These are phyloP conservation scores for Plasmodium gallinaceum DNA, from an alignment of 169 alveolate genomes.

Conservation along the genomic window DNA sequence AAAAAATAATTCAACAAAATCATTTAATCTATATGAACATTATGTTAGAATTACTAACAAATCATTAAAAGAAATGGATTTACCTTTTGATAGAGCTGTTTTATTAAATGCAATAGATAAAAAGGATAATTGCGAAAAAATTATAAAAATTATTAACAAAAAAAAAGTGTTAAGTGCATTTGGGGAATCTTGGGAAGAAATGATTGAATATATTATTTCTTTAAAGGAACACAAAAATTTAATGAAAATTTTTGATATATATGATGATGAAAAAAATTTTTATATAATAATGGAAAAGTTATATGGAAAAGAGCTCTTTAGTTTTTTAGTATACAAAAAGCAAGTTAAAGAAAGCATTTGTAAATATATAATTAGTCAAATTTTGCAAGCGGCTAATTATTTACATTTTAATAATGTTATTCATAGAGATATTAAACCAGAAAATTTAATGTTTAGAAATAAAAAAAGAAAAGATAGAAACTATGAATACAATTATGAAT, in stretches of 20 bases:
- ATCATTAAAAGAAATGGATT: slow-evolving; percentile 30
- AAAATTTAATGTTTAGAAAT: slow-evolving; percentile 88
- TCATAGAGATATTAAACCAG: slow-evolving; percentile 91
- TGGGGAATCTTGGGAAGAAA: slow-evolving; percentile 86
- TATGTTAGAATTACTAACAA: slow-evolving; percentile 17
- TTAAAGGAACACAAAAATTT: slow-evolving; percentile 87
- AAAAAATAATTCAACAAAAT: not conserved
- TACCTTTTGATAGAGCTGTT: slow-evolving; percentile 81
- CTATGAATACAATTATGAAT: slow-evolving; percentile 82
- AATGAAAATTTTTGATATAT: slow-evolving; percentile 89
- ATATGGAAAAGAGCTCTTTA: slow-evolving; percentile 93
- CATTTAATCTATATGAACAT: slow-evolving; percentile 30
- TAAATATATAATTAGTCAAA: slow-evolving; percentile 90
- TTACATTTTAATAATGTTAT: slow-evolving; percentile 87
- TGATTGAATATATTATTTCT: slow-evolving; percentile 88
- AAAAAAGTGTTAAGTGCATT: slow-evolving; percentile 83
- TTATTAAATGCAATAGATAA: slow-evolving; percentile 82
- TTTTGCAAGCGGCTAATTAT: slow-evolving; percentile 88
- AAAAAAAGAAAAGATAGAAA: slow-evolving; percentile 81
- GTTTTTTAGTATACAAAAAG: slow-evolving; percentile 88
- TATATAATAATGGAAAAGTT: slow-evolving; percentile 90
- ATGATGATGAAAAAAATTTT: slow-evolving; percentile 89
- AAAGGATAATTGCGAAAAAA: slow-evolving; percentile 81
- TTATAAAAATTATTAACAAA: slow-evolving; percentile 83
- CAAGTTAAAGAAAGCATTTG: slow-evolving; percentile 92